Evolutionary conservation across 2,329 filamentous ascomycete genomes (phyloP).

Genomic region (Ceratocystis smalleyi): DNA sequence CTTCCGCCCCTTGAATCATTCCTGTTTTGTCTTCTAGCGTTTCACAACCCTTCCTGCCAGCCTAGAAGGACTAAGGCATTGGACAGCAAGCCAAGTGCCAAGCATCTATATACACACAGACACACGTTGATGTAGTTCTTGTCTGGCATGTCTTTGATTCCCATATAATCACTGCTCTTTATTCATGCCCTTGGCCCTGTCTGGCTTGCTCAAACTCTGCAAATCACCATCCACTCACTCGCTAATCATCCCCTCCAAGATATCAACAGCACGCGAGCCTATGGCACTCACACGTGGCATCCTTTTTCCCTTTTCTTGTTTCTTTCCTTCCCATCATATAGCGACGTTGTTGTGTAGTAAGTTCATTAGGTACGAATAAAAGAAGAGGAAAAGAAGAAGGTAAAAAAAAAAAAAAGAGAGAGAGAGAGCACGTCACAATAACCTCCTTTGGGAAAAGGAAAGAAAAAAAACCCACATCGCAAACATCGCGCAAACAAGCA

Average conservation of each 20-base stretch:
- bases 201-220: background rate
- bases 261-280: background rate
- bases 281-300: background rate
- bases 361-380: conserved; percentile 4
- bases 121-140: background rate
- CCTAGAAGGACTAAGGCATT: background rate
- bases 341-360: background rate
- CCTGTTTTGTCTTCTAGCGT: background rate
- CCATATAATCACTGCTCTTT: background rate
- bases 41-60: conserved; percentile 4
- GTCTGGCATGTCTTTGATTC: no score
- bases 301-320: no score
- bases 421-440: background rate
- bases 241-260: background rate
- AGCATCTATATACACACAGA: background rate
- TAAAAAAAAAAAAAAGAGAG: background rate
- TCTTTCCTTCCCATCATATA: background rate
- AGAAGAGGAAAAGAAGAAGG: background rate
- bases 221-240: background rate
- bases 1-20: background rate
- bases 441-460: background rate
- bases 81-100: background rate
- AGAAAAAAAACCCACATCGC: background rate
- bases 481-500: conserved; percentile 1
- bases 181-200: background rate